Percentiles rank a stretch among this genome's conserved stretches.
phyloP scores from a whole-genome alignment of 768 basidiomycete species.

The Phaffia tasmanica region DNA sequence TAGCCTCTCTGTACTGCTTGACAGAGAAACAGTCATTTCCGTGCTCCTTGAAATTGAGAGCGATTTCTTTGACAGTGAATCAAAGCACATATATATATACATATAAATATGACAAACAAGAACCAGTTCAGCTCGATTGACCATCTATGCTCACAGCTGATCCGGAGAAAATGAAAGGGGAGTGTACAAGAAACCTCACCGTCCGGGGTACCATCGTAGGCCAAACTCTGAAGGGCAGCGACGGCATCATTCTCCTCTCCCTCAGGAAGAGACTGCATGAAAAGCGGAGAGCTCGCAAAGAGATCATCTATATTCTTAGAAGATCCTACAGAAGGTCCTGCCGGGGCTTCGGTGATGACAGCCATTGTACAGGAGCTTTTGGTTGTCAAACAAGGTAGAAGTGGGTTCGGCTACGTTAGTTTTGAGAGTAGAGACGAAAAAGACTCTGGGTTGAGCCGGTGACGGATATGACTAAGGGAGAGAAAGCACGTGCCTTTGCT shows the following conservation, averaged over 20 bases:
- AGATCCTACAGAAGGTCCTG: slow-evolving; percentile 26
- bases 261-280: slow-evolving; percentile 77
- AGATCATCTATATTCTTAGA: slow-evolving; percentile 31
- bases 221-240: slow-evolving; percentile 72
- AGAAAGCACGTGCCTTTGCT: no score
- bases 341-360: not conserved
- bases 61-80: slow-evolving; percentile 52
- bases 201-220: slow-evolving; percentile 82
- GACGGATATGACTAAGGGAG: no score
- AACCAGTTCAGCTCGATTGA: no score
- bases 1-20: slow-evolving; percentile 73
- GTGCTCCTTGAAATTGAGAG: slow-evolving; percentile 84
- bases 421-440: no score
- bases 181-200: slow-evolving; percentile 51
- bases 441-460: no score
- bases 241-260: slow-evolving; percentile 52
- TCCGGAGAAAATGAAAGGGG: not conserved
- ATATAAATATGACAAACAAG: not conserved
- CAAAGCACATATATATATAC: not conserved
- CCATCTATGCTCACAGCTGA: not conserved
- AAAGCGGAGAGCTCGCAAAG: slow-evolving; percentile 67
- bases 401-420: no score
- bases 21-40: slow-evolving; percentile 90
- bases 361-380: not conserved
- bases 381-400: no score